Percentiles rank a stretch among this genome's conserved stretches.
Conservation (phyloP, 208 protist genomes). For the Trypanosoma caninum region DNA sequence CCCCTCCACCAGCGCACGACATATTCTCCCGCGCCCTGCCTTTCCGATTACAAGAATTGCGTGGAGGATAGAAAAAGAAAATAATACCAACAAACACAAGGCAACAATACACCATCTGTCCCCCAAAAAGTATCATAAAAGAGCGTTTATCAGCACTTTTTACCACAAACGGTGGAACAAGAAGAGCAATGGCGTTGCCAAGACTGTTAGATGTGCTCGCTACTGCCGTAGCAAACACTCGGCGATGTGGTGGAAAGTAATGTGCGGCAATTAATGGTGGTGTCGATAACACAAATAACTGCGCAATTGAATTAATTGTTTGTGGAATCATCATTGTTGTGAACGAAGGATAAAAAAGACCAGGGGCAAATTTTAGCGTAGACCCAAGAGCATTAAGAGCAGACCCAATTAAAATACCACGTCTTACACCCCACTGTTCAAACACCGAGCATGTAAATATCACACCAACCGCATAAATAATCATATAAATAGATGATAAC, state of each 20-base stretch:
- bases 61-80: constrained; percentile 45
- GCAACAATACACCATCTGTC: constrained; percentile 47
- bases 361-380: constrained; percentile 54
- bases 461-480: constrained; percentile 55
- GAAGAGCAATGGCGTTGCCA: constrained; percentile 60
- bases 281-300: constrained; percentile 74
- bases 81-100: constrained; percentile 36
- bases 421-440: constrained; percentile 65
- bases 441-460: constrained; percentile 70
- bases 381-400: constrained; percentile 54
- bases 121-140: constrained; percentile 57
- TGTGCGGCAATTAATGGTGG: constrained; percentile 64
- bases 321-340: constrained; percentile 50
- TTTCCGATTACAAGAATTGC: background rate
- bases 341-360: constrained; percentile 46
- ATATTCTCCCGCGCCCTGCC: constrained; percentile 8
- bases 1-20: too few species aligned
- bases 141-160: constrained; percentile 25
- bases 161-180: constrained; percentile 60
- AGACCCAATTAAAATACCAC: constrained; percentile 47
- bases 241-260: constrained; percentile 54
- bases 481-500: constrained; percentile 81
- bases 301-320: constrained; percentile 47
- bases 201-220: constrained; percentile 65
- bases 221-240: constrained; percentile 65